A percentile compares a stretch with the other conserved stretches of the same genome.
Conservation (phyloP, 768 basidiomycete genomes). For the Serendipita sp. region DNA sequence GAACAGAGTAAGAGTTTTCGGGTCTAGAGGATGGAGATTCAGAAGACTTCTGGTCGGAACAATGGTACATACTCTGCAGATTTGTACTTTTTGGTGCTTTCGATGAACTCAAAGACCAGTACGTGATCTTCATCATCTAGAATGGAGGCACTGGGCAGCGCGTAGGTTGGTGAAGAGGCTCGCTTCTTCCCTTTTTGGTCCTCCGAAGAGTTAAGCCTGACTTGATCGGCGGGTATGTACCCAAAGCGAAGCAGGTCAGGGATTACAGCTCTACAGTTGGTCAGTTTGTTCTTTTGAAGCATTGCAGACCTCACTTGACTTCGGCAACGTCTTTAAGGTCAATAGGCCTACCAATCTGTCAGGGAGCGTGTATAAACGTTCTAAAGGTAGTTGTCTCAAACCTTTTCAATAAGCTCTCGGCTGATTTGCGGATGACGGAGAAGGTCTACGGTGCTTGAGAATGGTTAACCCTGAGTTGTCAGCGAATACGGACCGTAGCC, state of each 20-base stretch:
- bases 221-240: slow-evolving; percentile 50
- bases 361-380: slow-evolving; percentile 4
- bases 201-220: slow-evolving; percentile 34
- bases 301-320: slow-evolving; percentile 41
- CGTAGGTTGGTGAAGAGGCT: slow-evolving; percentile 29
- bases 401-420: slow-evolving; percentile 66
- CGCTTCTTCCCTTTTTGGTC: slow-evolving; percentile 17
- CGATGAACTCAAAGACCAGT: slow-evolving; percentile 35
- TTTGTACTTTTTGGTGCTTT: slow-evolving; percentile 19
- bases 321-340: slow-evolving; percentile 67
- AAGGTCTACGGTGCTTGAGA: slow-evolving; percentile 32
- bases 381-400: slow-evolving; percentile 18
- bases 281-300: background rate
- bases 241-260: slow-evolving; percentile 71
- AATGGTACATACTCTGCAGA: slow-evolving; percentile 10
- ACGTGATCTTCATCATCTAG: slow-evolving; percentile 32
- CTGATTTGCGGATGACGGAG: slow-evolving; percentile 54
- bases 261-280: slow-evolving; percentile 47
- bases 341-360: slow-evolving; percentile 38
- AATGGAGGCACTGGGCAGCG: slow-evolving; percentile 15
- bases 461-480: background rate
- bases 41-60: background rate
- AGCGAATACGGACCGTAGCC: slow-evolving; percentile 26
- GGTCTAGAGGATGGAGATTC: slow-evolving; percentile 9
- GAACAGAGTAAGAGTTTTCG: slow-evolving; percentile 18